phyloP scores from a whole-genome alignment of 164 flowering plant species.

The Santalum album region DNA sequence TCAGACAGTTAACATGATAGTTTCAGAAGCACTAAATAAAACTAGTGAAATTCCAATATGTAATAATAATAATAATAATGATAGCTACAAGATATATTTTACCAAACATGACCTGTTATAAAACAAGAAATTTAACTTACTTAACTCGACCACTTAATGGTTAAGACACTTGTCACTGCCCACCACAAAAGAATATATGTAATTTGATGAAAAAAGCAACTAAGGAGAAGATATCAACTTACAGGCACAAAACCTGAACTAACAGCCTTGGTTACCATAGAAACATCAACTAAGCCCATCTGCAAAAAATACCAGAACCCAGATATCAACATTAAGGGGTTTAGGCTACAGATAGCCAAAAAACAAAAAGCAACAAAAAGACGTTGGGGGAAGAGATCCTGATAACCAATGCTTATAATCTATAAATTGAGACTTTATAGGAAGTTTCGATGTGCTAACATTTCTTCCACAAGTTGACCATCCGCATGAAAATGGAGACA shows the following conservation, averaged over 20 bases:
- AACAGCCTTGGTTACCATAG: slow-evolving; percentile 50
- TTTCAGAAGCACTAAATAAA: too few species aligned
- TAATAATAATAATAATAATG: too few species aligned
- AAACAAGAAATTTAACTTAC: not conserved
- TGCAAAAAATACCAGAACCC: slow-evolving; percentile 18
- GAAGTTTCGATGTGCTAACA: slow-evolving; percentile 54
- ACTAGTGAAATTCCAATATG: too few species aligned
- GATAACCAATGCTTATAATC: not conserved
- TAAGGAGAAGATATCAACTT: slow-evolving; percentile 22
- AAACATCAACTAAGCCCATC: slow-evolving; percentile 57
- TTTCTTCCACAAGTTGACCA: slow-evolving; percentile 83
- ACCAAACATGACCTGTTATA: not conserved
- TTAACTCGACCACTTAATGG: too few species aligned
- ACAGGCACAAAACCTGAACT: slow-evolving; percentile 84
- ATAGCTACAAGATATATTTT: not conserved
- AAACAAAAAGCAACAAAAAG: not conserved
- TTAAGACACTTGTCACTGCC: too few species aligned
- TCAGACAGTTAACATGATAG: too few species aligned
- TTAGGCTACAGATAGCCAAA: not conserved
- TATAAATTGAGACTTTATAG: slow-evolving; percentile 12
- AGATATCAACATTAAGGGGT: slow-evolving; percentile 5
- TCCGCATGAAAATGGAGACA: slow-evolving; percentile 96
- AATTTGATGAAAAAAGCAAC: too few species aligned
- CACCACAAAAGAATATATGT: too few species aligned
- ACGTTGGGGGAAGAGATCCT: not conserved